Conservation (phyloP, 192 early-diverging fungal species). For the Coemansia sp. region DNA sequence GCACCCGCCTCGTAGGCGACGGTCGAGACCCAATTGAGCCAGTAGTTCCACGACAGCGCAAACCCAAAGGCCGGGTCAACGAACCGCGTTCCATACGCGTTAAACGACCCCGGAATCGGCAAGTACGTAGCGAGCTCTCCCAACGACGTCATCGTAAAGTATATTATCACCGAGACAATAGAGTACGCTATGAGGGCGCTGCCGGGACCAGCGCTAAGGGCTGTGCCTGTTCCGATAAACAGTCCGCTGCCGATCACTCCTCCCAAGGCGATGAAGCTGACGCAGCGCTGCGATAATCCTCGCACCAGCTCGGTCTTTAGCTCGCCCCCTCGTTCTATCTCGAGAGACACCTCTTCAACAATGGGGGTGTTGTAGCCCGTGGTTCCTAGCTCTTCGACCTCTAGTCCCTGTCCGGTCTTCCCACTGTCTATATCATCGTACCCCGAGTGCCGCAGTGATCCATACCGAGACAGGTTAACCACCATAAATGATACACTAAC, state of each 20-base stretch:
- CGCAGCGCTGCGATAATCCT: conserved; percentile 42
- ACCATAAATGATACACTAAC: conserved; percentile 2
- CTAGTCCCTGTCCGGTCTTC: background rate
- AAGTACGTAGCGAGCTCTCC: conserved; percentile 79
- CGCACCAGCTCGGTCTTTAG: conserved; percentile 4
- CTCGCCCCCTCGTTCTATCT: too few relatives aligned
- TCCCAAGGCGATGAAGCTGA: conserved; percentile 65
- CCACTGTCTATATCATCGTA: conserved; percentile 3
- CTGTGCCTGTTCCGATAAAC: conserved; percentile 73
- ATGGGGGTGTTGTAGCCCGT: background rate
- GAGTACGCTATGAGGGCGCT: conserved; percentile 71
- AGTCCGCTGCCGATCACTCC: conserved; percentile 74
- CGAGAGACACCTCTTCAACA: background rate
- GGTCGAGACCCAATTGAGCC: conserved; percentile 59
- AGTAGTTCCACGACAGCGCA: conserved; percentile 66
- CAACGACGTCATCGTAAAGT: conserved; percentile 67
- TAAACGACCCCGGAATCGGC: conserved; percentile 74
- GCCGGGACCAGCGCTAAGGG: conserved; percentile 68
- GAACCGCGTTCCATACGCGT: conserved; percentile 68
- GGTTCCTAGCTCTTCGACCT: background rate
- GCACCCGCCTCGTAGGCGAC: conserved; percentile 74
- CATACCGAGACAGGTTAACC: conserved; percentile 5
- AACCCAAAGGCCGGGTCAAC: conserved; percentile 71
- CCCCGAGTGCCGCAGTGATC: conserved; percentile 5
- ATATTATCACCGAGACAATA: conserved; percentile 62